Base-by-base conservation (phyloP, 176 grass and related monocot species). In the Oryza brachyantha region DNA sequence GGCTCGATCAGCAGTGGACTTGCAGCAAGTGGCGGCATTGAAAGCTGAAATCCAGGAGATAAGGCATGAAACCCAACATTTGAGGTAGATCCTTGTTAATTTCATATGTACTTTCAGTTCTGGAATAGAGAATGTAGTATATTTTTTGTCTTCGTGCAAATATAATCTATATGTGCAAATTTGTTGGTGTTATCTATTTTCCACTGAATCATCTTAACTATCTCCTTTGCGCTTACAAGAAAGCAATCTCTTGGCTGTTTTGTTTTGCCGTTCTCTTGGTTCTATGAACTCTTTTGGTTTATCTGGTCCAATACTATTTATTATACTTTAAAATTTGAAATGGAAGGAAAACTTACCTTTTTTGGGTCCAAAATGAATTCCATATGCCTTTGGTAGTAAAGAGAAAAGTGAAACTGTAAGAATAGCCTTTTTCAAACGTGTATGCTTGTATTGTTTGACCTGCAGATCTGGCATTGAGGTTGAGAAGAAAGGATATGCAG, bases 401-500 rank as follows among this genome's bases (percentile, higher is more conserved):
- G 50, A 70, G 71, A 81, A 81, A 7, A 68, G 24, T 31, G 42
- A 64, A 40, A 43, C 76, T 77, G 21, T 55, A 64, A 21, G 2
- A 43, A 76, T 26, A 57, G 35, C 48, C 64, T 42, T 88, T 3
- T 78, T 61, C 67, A 50, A 66, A 41, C 39, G 72, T 64, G 25
- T 68, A 55, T 79, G 58, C 8, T 72, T 57, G 31, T 84, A 46
- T 68, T 64, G 68, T 7, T 39, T 26, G 55, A 74, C 71, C 8
- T 70, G 54, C 81, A 94, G 92, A 85, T 85, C 86, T 81, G 84
- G 83, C 80, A 91, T 88, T 78, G 92, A 94, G 45, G 74, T 86
- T 86, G 92, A 94, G 83, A 94, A 94, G 79, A 94, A 94, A 84
- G 88, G 92, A 71, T 94, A 94, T 79, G 80, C 83, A n/a, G 86